Evolutionary conservation across 345 rosid species (phyloP), one percentile per base, ranked within the genome.

Genomic region (Combretum micranthum): DNA sequence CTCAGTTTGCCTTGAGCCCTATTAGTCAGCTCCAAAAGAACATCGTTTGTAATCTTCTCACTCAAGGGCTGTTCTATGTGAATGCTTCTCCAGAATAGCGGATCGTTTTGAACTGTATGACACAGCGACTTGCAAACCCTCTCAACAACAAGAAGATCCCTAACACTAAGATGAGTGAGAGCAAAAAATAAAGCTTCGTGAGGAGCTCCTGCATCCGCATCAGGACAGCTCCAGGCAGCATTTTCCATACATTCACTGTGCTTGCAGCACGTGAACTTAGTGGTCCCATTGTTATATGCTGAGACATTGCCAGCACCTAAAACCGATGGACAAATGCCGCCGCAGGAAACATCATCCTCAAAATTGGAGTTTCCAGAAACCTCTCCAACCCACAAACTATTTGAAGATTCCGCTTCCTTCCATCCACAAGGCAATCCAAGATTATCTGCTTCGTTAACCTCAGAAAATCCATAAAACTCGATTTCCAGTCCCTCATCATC

Each of bases 11-110:
- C 93, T 70, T 79, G 88, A 62, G 96, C 93, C 74, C 84, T 80
- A 37, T 70, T 69, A 54, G 87, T 67, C 64, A 88, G 59, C 60
- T 80, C 71, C 78, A 88, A 56, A 57, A 92, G 84, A 73, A 70
- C 63, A 64, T 90, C 96, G 59, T 93, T 97, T 0, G 95, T 93
- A 19, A 93, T 76, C 80, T 82, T 89, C 69, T 93, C 97, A 57
- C 69, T 93, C 77, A 85, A 65, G 0, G 99, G 97, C 46, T 76
- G 90, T 51, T 66, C 81, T 25, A 94, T 75, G 74, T 90, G 92
- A 58, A 90, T 68, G 67, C 62, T 85, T 57, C 74, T 85, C 97
- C 97, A 94, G 53, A 87, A 61, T 4, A 84, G 69, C 23, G 90
- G 63, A 50, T 94, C 99, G 69, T 56, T 84, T 44, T 63, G 77